phyloP scores from a whole-genome alignment of 306 rosid genomes.

The Pyrus bretschneideri region DNA sequence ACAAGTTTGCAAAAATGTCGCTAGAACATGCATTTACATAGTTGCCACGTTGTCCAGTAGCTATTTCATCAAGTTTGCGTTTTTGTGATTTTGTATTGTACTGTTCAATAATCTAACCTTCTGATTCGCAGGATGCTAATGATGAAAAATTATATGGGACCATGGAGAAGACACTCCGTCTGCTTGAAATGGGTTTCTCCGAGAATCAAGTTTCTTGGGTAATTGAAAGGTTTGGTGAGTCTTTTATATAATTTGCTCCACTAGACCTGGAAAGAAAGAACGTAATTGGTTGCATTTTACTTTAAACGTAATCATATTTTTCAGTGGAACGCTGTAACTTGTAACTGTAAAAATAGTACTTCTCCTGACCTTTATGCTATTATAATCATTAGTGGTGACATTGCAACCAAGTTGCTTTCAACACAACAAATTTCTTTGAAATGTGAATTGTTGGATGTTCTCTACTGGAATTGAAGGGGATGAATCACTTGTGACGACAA shows the following conservation, averaged over 20 bases:
- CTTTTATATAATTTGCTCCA: constrained; percentile 10
- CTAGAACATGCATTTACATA: not conserved
- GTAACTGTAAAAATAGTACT: not conserved
- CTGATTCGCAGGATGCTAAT: constrained; percentile 28
- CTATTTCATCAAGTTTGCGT: not conserved
- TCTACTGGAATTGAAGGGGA: not conserved
- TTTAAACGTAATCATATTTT: not conserved
- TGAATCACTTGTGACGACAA: not conserved
- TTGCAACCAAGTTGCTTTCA: not conserved
- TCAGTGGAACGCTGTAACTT: not conserved
- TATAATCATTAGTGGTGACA: not conserved
- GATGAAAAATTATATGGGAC: constrained; percentile 71
- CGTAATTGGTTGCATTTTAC: not conserved
- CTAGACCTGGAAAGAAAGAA: not conserved
- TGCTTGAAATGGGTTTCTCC: constrained; percentile 95
- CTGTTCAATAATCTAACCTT: not conserved
- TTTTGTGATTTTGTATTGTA: not conserved
- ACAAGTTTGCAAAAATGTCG: not conserved
- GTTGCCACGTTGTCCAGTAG: not conserved
- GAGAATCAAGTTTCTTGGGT: constrained; percentile 85
- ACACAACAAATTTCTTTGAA: not conserved
- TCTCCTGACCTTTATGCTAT: not conserved
- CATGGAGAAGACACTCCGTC: constrained; percentile 76
- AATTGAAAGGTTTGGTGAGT: constrained; percentile 72
- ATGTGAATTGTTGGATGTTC: not conserved